These are phyloP conservation scores for Escallonia rubra DNA, from an alignment of 129 eudicot species.

Conservation along the genomic window DNA sequence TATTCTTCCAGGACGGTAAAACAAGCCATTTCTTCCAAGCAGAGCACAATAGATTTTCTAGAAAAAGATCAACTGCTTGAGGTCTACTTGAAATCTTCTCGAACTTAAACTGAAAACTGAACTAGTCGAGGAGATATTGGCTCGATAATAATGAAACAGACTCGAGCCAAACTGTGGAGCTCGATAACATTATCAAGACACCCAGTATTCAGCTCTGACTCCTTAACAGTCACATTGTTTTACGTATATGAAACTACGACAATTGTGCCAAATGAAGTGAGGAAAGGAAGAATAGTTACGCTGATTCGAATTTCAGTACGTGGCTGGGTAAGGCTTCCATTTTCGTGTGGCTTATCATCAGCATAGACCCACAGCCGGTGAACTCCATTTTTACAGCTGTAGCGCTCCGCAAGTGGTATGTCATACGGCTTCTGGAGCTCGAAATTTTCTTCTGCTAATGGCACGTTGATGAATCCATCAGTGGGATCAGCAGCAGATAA, in stretches of 20 bases:
- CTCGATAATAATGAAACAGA: no score
- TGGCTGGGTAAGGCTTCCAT: constrained; percentile 37
- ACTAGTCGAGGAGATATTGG: no score
- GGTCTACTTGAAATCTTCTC: no score
- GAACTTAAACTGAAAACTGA: no score
- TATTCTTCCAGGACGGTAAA: no score
- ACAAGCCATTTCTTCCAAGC: no score
- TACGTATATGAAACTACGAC: not conserved
- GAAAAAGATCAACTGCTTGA: no score
- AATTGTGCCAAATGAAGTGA: not conserved
- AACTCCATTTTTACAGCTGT: constrained; percentile 34
- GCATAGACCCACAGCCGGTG: constrained; percentile 54
- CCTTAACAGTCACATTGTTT: not conserved
- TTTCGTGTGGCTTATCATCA: constrained; percentile 34
- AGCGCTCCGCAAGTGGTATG: constrained; percentile 33
- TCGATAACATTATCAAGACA: not conserved
- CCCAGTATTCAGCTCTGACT: not conserved
- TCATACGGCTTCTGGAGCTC: constrained; percentile 42
- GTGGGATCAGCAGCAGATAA: constrained; percentile 39
- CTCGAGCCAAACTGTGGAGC: no score
- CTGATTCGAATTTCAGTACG: constrained; percentile 47
- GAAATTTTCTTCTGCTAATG: constrained; percentile 30
- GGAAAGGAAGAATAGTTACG: constrained; percentile 15
- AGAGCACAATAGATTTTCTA: no score
- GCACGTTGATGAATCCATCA: constrained; percentile 45